These are phyloP conservation scores for Gardenia jasminoides DNA, from an alignment of 257 asterid species.

Conservation along the genomic window DNA sequence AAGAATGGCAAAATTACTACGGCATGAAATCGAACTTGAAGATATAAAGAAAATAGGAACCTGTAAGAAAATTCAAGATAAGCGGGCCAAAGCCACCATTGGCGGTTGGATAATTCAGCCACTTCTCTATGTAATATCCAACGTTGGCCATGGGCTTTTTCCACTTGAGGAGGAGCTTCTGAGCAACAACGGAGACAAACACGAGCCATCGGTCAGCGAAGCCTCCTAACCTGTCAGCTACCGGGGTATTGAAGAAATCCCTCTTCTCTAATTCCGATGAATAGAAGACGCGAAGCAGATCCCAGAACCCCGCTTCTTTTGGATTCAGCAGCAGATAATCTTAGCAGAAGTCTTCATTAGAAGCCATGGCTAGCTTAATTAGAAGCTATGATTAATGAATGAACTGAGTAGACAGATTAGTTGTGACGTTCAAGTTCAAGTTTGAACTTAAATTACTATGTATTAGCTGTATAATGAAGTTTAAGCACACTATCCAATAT, in stretches of 20 bases:
- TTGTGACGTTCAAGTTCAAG: background rate
- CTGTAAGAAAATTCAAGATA: slow-evolving; percentile 42
- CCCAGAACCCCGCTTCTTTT: slow-evolving; percentile 39
- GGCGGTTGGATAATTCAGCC: slow-evolving; percentile 40
- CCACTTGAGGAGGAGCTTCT: slow-evolving; percentile 34
- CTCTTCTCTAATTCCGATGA: slow-evolving; percentile 35
- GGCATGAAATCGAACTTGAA: too few species aligned
- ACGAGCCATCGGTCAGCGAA: slow-evolving; percentile 54
- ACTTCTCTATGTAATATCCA: slow-evolving; percentile 41
- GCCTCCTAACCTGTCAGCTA: slow-evolving; percentile 13
- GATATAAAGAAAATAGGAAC: slow-evolving; percentile 17
- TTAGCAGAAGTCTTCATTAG: slow-evolving; percentile 28
- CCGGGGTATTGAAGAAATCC: slow-evolving; percentile 30
- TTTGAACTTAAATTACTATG: too few species aligned
- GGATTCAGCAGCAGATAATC: slow-evolving; percentile 43
- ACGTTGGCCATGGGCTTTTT: slow-evolving; percentile 42
- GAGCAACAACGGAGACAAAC: slow-evolving; percentile 47
- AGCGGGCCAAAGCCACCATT: slow-evolving; percentile 55
- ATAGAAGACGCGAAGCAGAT: slow-evolving; percentile 41
- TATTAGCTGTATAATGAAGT: background rate
- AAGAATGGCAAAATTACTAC: too few species aligned
- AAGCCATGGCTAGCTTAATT: slow-evolving; percentile 5
- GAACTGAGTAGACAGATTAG: background rate
- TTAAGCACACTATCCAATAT: background rate
- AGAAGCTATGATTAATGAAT: slow-evolving; percentile 11